Percentiles rank a stretch among this genome's conserved stretches.
Evolutionary conservation across 495 filamentous ascomycete genomes (phyloP).

Genomic region (Xylaria longipes): DNA sequence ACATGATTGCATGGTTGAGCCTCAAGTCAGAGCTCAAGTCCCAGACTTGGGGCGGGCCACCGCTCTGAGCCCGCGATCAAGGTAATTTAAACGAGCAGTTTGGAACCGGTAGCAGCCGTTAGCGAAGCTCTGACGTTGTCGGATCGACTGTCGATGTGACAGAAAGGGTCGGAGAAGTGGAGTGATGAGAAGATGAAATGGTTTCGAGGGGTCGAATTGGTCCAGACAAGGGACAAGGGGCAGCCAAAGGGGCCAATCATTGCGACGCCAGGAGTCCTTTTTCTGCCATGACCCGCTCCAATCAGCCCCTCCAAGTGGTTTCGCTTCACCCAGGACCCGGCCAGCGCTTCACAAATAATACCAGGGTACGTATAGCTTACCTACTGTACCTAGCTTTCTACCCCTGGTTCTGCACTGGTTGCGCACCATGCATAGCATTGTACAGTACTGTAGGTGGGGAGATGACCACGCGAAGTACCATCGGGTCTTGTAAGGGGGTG

Average conservation of each 20-base stretch:
- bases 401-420: neutral
- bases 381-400: neutral
- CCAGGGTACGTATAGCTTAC: neutral
- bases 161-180: conserved; percentile 32
- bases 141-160: conserved; percentile 40
- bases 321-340: neutral
- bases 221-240: conserved; percentile 27
- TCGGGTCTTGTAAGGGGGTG: too few species aligned
- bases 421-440: neutral
- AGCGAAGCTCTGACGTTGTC: conserved; percentile 30
- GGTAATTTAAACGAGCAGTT: neutral
- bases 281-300: neutral
- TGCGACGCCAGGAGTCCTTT: neutral
- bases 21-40: conserved; percentile 2
- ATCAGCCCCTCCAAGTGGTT: conserved; percentile 18
- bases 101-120: conserved; percentile 1
- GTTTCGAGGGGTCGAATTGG: conserved; percentile 34
- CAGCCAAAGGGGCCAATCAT: neutral
- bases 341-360: conserved; percentile 4
- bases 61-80: neutral
- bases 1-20: conserved; percentile 11
- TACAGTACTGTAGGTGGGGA: neutral
- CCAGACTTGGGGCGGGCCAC: neutral
- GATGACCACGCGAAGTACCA: neutral
- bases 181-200: conserved; percentile 11